These are phyloP conservation scores for Setomelanomma holmii DNA, from an alignment of 2,329 filamentous ascomycete species.

Conservation along the genomic window DNA sequence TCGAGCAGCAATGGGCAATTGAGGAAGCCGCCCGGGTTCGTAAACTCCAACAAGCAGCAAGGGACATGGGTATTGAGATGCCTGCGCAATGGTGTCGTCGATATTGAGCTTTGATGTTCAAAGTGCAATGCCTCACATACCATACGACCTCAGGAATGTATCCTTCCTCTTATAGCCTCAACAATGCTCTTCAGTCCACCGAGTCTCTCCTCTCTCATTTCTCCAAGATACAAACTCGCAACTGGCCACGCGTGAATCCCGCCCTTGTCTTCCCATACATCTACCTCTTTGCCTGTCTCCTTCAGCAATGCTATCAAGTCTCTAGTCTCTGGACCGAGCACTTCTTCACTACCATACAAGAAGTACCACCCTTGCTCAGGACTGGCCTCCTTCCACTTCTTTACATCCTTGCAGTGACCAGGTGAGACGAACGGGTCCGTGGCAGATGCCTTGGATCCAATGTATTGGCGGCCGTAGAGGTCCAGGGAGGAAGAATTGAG, in stretches of 20 bases:
- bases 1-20: conserved; percentile 3
- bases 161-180: conserved; percentile 39
- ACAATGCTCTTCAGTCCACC: conserved; percentile 57
- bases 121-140: neutral
- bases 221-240: conserved; percentile 65
- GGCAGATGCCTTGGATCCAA: conserved; percentile 58
- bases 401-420: conserved; percentile 69
- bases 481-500: conserved; percentile 71
- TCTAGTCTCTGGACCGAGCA: conserved; percentile 75
- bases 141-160: conserved; percentile 19
- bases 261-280: conserved; percentile 66
- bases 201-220: conserved; percentile 54
- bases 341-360: conserved; percentile 77
- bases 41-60: conserved; percentile 11
- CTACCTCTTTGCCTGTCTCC: conserved; percentile 62
- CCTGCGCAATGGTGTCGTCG: conserved; percentile 7
- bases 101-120: neutral
- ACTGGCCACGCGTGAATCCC: conserved; percentile 87
- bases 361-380: conserved; percentile 73
- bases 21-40: conserved; percentile 7
- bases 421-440: conserved; percentile 71
- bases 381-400: conserved; percentile 71
- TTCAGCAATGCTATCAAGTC: conserved; percentile 64
- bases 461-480: conserved; percentile 74
- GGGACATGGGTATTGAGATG: conserved; percentile 15